Conservation (phyloP, 2,329 filamentous ascomycete species). For the Sodiomyces alkalinus region DNA sequence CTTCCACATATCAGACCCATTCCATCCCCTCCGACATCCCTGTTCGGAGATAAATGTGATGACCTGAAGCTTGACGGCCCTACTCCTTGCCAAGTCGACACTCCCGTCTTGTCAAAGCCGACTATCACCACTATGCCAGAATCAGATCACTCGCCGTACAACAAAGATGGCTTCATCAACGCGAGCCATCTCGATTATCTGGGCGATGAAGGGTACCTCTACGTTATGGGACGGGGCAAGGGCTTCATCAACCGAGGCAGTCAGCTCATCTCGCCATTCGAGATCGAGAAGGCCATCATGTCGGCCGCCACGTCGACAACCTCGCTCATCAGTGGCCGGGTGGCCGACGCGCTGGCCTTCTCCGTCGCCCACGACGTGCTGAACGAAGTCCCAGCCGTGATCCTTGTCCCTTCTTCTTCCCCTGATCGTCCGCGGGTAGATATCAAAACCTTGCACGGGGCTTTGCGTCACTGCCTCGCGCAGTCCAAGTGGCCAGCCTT, state of each 20-base stretch:
- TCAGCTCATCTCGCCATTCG: constrained; percentile 43
- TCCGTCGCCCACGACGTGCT: constrained; percentile 35
- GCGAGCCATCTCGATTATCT: constrained; percentile 39
- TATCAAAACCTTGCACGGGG: constrained; percentile 29
- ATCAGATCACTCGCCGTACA: constrained; percentile 33
- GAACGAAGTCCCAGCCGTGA: constrained; percentile 39
- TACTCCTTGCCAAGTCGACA: too few relatives aligned
- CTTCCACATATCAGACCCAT: too few relatives aligned
- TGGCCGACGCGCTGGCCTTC: constrained; percentile 36
- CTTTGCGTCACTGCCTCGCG: constrained; percentile 30
- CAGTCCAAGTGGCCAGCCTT: constrained; percentile 36
- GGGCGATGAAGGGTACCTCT: constrained; percentile 34
- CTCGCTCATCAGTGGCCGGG: constrained; percentile 27
- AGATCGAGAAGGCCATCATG: constrained; percentile 41
- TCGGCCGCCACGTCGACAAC: constrained; percentile 23
- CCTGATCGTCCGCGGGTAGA: constrained; percentile 28
- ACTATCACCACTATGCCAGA: too few relatives aligned
- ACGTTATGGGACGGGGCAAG: constrained; percentile 38
- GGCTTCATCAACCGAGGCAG: constrained; percentile 43
- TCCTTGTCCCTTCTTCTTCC: constrained; percentile 34
- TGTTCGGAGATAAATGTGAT: too few relatives aligned
- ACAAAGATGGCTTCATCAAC: constrained; percentile 33
- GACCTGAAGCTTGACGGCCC: too few relatives aligned
- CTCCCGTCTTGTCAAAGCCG: too few relatives aligned
- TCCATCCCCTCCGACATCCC: too few relatives aligned